Conservation (phyloP, 805 yeast genomes). For the Yamadazyma scolyti region DNA sequence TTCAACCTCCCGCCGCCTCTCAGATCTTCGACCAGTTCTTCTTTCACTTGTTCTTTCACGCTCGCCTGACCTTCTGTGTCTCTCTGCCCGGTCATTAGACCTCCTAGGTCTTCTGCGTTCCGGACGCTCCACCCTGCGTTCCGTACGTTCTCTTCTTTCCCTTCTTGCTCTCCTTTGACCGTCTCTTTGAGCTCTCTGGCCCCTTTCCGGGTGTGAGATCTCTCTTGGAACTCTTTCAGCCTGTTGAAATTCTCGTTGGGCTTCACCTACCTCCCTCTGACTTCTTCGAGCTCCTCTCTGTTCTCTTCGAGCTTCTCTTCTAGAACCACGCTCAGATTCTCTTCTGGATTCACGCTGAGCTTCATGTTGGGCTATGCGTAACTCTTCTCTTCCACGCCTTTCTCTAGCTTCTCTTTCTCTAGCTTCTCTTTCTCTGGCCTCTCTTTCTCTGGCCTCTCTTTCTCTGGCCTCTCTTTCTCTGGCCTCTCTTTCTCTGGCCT, state of each 20-base stretch:
- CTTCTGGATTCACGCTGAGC: no score
- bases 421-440: conserved; percentile 1
- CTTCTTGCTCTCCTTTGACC: conserved; percentile 5
- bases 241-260: conserved; percentile 10
- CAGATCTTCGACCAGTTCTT: conserved; percentile 2
- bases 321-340: no score
- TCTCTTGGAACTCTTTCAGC: conserved; percentile 15
- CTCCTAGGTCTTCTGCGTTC: conserved; percentile 1
- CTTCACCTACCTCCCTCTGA: conserved; percentile 9
- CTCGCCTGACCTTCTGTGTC: background rate
- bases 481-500: background rate
- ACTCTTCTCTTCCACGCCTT: no score
- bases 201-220: background rate
- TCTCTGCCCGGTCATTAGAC: conserved; percentile 1
- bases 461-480: background rate
- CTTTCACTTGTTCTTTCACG: conserved; percentile 1
- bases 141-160: conserved; percentile 1
- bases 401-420: conserved; percentile 1
- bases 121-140: background rate
- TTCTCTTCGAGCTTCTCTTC: conserved; percentile 3
- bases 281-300: conserved; percentile 3
- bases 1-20: background rate
- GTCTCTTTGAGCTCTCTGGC: conserved; percentile 1
- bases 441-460: conserved; percentile 1
- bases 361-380: no score